These are phyloP conservation scores for Lipomyces orientalis DNA, from an alignment of 805 yeast genomes.

Conservation along the genomic window DNA sequence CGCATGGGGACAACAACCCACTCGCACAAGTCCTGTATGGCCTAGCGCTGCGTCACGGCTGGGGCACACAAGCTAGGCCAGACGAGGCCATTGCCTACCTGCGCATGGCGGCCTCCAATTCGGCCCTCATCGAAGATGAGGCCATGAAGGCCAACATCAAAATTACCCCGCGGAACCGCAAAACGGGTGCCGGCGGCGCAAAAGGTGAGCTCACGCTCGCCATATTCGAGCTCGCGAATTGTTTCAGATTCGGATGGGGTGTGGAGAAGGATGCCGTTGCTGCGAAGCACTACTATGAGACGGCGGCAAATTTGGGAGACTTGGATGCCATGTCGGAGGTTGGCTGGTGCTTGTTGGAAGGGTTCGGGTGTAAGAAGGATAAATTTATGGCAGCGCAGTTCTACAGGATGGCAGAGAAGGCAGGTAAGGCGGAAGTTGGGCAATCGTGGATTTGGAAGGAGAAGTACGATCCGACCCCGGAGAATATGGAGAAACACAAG, in stretches of 20 bases:
- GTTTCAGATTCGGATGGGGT: constrained; percentile 46
- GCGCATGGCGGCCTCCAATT: constrained; percentile 39
- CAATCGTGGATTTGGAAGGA: constrained; percentile 47
- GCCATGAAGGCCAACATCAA: constrained; percentile 17
- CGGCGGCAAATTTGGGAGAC: constrained; percentile 45
- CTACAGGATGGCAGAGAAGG: constrained; percentile 43
- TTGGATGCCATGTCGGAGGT: constrained; percentile 44
- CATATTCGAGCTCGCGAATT: constrained; percentile 44
- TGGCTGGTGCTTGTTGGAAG: constrained; percentile 41
- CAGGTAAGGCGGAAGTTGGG: constrained; percentile 44
- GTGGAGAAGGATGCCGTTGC: constrained; percentile 40
- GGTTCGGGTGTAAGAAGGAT: constrained; percentile 43
- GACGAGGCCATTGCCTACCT: constrained; percentile 39
- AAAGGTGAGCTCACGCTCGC: constrained; percentile 42
- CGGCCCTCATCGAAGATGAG: constrained; percentile 37
- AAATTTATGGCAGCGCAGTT: constrained; percentile 46
- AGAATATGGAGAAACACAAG: constrained; percentile 11
- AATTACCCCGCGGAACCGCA: constrained; percentile 20
- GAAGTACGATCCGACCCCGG: constrained; percentile 38
- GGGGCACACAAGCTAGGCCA: constrained; percentile 42
- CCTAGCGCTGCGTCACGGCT: constrained; percentile 44
- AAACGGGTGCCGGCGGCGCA: constrained; percentile 32
- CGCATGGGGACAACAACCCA: constrained; percentile 38
- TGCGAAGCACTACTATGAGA: constrained; percentile 42
- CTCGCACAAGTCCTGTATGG: constrained; percentile 45